Evolutionary conservation across 148 eudicot genomes (phyloP).

Genomic region (Rhododendron molle): DNA sequence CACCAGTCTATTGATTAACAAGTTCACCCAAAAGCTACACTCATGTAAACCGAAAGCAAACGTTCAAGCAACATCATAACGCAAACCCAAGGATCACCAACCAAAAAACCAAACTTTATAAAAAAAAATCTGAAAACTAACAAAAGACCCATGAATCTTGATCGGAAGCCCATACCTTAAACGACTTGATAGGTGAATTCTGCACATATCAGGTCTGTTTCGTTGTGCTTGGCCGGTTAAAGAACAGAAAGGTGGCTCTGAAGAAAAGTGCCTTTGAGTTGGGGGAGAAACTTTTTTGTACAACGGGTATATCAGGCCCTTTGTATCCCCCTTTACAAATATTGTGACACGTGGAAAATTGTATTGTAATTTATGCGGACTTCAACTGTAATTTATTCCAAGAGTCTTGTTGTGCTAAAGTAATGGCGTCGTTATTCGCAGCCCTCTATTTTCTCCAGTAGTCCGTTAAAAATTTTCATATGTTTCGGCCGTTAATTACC

Average conservation of each 20-base stretch:
- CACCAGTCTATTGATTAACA: background rate
- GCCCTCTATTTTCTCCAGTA: no score
- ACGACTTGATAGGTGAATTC: background rate
- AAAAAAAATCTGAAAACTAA: background rate
- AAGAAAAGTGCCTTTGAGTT: background rate
- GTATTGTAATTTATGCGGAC: no score
- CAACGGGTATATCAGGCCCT: no score
- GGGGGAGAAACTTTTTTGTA: no score
- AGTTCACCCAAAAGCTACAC: background rate
- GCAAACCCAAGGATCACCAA: background rate
- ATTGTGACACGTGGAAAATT: no score
- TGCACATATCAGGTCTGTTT: background rate
- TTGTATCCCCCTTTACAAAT: no score
- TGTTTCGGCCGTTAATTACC: no score
- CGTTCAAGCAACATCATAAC: background rate
- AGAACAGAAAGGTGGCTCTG: background rate
- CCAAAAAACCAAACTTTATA: background rate
- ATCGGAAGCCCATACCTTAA: slow-evolving; percentile 4
- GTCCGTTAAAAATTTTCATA: no score
- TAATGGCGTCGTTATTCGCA: no score
- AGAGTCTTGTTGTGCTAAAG: no score
- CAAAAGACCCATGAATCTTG: background rate
- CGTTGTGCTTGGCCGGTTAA: background rate
- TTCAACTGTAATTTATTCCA: no score
- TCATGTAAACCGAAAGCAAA: background rate